These are phyloP conservation scores for Boletus insuetus DNA, from an alignment of 768 basidiomycete species.

Conservation along the genomic window DNA sequence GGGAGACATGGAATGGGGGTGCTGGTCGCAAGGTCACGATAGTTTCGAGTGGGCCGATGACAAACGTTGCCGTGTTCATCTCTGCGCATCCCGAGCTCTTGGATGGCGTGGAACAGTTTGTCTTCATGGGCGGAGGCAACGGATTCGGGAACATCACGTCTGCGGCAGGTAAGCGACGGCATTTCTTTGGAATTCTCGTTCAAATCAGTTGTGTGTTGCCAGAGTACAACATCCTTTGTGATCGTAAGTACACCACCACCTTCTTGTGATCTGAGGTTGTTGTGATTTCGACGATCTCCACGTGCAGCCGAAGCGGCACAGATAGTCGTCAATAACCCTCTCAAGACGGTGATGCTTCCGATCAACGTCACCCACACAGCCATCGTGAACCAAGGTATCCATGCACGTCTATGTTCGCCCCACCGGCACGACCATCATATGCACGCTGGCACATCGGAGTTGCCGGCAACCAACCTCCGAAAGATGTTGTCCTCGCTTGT, in stretches of 20 bases:
- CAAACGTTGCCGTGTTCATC: conserved; percentile 73
- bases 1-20: conserved; percentile 54
- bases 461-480: conserved; percentile 49
- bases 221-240: conserved; percentile 83
- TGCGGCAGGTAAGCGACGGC: conserved; percentile 52
- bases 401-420: conserved; percentile 51
- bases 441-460: not conserved
- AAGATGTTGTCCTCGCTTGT: conserved; percentile 74
- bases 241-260: conserved; percentile 54
- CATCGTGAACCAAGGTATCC: conserved; percentile 60
- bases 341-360: conserved; percentile 74
- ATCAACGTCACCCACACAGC: conserved; percentile 88
- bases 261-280: not conserved
- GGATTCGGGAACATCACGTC: conserved; percentile 80
- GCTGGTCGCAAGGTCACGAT: conserved; percentile 60
- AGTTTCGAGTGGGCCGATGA: conserved; percentile 81
- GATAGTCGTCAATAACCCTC: conserved; percentile 71
- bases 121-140: conserved; percentile 89
- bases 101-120: conserved; percentile 46
- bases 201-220: conserved; percentile 10
- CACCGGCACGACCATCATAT: conserved; percentile 24
- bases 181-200: not conserved
- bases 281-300: not conserved
- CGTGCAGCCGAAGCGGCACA: conserved; percentile 72
- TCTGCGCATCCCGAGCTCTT: conserved; percentile 54